Evolutionary conservation across 768 basidiomycete species (phyloP), one percentile per base, ranked within the genome.

Genomic region (Dentipellis fragilis): DNA sequence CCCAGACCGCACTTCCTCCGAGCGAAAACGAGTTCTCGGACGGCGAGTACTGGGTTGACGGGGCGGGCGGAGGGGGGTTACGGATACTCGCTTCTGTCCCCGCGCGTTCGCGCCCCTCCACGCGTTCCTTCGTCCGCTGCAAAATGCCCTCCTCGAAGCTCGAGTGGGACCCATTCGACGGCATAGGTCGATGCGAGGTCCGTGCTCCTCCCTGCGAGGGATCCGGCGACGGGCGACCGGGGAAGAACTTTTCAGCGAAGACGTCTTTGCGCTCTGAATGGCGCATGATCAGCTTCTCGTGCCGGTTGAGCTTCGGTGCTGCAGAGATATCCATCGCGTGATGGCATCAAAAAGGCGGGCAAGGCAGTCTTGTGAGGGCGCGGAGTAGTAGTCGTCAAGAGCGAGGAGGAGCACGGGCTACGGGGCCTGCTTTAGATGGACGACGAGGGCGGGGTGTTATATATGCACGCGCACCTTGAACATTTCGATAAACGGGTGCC

Each of bases 321-420:
- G 75, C 78, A n/a, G 84, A 78, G 17, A 91, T 74, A 64, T 95
- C 83, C 80, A 98, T 91, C 6, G 88, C 83, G 67, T 98, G 59
- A 97, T 85, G 4, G 93, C 84, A 61, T 95, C 90, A 67, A 93
- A 98, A 3, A 99, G 77, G 2, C 89, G 84, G 2, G 88, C 83
- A 12, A 99, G 83, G 63, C 92, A 89, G 61, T 91, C 89, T 66
- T 94, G 84, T 0, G 92, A 93, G 0, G 94, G 93, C 59, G 86
- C 79, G 22, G 80, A 74, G 68, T 94, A 93, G 71, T 97, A 99
- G 69, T 97, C 93, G 66, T 97, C 93, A 48, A 99, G 78, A 4
- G 95, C 94, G 65, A 98, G 85, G 2, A 96, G 74, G 10, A 99
- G 82, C 51, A 97, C 82, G 14, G 94, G 94, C 93, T 96, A n/a